Conservation (phyloP, 306 rosid species). For the Dryas drummondii region DNA sequence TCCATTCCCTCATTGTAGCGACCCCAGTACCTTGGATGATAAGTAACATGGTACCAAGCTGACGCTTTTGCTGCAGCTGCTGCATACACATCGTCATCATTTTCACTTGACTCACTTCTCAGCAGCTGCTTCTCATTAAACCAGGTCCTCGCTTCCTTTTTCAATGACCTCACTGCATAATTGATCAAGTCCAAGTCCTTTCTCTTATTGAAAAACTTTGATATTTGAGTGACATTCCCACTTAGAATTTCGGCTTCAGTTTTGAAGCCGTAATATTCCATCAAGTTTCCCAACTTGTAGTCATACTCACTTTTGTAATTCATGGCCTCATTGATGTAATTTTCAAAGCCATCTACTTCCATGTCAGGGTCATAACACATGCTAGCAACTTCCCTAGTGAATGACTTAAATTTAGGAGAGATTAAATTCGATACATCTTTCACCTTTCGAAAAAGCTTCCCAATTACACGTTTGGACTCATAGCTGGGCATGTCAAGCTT, state of each 20-base stretch:
- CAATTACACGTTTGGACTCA: constrained; percentile 31
- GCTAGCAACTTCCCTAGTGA: constrained; percentile 20
- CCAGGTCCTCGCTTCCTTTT: constrained; percentile 36
- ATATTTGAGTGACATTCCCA: constrained; percentile 51
- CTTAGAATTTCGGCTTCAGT: constrained; percentile 72
- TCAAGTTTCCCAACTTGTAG: constrained; percentile 48
- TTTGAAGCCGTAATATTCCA: constrained; percentile 69
- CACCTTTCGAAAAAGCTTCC: constrained; percentile 43
- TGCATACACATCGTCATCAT: constrained; percentile 14
- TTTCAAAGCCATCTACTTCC: constrained; percentile 58
- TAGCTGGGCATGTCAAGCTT: constrained; percentile 29
- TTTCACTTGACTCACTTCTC: no score
- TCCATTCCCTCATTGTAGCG: no score
- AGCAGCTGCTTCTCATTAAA: constrained; percentile 12
- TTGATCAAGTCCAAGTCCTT: constrained; percentile 57
- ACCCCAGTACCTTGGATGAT: constrained; percentile 27
- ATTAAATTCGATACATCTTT: constrained; percentile 9
- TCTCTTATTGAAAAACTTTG: constrained; percentile 46
- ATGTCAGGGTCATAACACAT: constrained; percentile 34
- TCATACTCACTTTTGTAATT: constrained; percentile 58
- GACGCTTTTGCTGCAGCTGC: constrained; percentile 31
- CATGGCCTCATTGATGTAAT: constrained; percentile 51
- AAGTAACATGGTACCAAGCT: constrained; percentile 47
- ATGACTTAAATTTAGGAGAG: constrained; percentile 1
- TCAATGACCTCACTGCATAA: constrained; percentile 47